Evolutionary conservation across 768 basidiomycete genomes (phyloP), one percentile per base, ranked within the genome.

Genomic region (Collybia mongolica): DNA sequence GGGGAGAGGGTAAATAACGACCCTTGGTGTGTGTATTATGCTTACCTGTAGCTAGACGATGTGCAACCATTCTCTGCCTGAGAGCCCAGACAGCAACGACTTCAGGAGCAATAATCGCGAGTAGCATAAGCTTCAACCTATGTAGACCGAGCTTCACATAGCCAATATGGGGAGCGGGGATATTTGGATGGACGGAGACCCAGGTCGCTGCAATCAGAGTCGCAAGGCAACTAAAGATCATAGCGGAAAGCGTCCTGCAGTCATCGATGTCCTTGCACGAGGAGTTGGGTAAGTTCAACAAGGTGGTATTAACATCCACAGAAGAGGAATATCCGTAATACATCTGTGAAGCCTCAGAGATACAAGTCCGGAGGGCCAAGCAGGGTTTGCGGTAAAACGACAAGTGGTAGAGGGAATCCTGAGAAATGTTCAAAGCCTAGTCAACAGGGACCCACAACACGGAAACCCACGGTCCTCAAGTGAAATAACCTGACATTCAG

Each of bases 141-240:
- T 24, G 22, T 20, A 7, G 14, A 24, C 5, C 23, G 22, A 15
- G 23, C 3, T 24, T 17, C 3, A 23, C n/a, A 41, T 19, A 37
- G 17, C 32, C 42, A 35, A 12, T 29, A 3, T 28, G 9, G 2
- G 49, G 14, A 2, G 37, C 35, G 0, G 57, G 65, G 20, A 65
- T 50, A 37, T 67, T 63, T 0, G 62, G 64, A 41, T 66, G 64
- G 6, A 61, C 44, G 11, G 64, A 45, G 6, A 54, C 46, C 58
- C 61, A 66, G 8, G 54, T 61, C 36, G 61, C 64, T 1, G 59
- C 48, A 9, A 65, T 57, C 2, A 66, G 51, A 2, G 60, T 61
- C 2, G 53, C 42, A 14, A 61, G 23, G 41, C 65, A 66, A 40
- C 64, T 59, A 55, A 51, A 54, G 8, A 63, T 23, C 1, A 66